Percentiles rank a stretch among this genome's conserved stretches.
Conservation (phyloP, 495 filamentous ascomycete species). For the Schizothecium vesticola region DNA sequence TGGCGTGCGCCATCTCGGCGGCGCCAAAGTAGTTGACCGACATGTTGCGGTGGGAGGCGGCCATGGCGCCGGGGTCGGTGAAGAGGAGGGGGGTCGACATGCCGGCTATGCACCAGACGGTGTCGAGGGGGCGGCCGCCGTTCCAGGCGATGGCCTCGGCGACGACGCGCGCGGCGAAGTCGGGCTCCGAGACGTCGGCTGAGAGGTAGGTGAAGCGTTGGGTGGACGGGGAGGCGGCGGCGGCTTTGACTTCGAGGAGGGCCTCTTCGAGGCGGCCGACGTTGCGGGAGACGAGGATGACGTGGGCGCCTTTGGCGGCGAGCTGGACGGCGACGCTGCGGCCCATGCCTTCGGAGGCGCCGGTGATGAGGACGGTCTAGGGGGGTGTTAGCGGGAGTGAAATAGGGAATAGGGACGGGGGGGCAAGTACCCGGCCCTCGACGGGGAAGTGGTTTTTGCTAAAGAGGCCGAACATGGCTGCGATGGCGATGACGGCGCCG, state of each 20-base stretch:
- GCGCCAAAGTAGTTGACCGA: slow-evolving; percentile 86
- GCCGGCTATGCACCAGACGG: slow-evolving; percentile 91
- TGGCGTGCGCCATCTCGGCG: slow-evolving; percentile 77
- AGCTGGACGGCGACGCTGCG: slow-evolving; percentile 65
- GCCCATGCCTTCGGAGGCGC: slow-evolving; percentile 91
- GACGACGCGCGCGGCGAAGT: slow-evolving; percentile 63
- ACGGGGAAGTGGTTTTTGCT: slow-evolving; percentile 74
- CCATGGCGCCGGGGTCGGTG: slow-evolving; percentile 57
- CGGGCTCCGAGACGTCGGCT: slow-evolving; percentile 69
- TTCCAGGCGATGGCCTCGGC: slow-evolving; percentile 81
- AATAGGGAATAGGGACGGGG: neutral
- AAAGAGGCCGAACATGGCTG: slow-evolving; percentile 63
- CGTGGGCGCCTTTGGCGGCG: slow-evolving; percentile 75
- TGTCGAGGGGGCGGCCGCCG: slow-evolving; percentile 62
- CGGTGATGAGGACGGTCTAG: slow-evolving; percentile 82
- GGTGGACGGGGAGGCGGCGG: slow-evolving; percentile 51
- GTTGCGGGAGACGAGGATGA: slow-evolving; percentile 79
- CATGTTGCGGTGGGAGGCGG: slow-evolving; percentile 70
- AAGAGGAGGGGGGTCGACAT: slow-evolving; percentile 71
- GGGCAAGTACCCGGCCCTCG: slow-evolving; percentile 60
- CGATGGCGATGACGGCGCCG: slow-evolving; percentile 30
- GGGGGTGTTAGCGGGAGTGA: neutral
- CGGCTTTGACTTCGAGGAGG: slow-evolving; percentile 58
- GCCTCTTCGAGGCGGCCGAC: slow-evolving; percentile 67
- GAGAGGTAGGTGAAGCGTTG: slow-evolving; percentile 82